Evolutionary conservation across 192 early-diverging fungal species (phyloP).

Genomic region (Gaertneriomyces sp.): DNA sequence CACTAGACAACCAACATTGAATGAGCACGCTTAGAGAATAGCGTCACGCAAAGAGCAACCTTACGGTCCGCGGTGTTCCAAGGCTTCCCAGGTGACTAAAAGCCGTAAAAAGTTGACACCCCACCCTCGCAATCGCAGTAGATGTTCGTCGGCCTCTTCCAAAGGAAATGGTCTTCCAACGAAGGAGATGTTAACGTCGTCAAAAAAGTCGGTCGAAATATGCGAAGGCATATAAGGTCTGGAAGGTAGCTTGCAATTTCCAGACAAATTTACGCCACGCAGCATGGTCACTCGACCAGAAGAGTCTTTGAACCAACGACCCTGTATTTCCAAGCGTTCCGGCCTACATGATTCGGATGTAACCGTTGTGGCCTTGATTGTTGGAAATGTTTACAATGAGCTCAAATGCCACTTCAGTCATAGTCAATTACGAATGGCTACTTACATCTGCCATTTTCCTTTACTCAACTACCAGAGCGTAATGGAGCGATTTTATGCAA

Average conservation of each 20-base stretch:
- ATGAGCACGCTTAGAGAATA: background rate
- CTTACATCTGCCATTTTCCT: no score
- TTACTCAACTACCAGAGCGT: no score
- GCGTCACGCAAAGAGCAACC: background rate
- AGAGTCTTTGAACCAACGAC: slow-evolving; percentile 4
- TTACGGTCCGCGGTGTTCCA: slow-evolving; percentile 46
- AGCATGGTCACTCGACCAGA: slow-evolving; percentile 58
- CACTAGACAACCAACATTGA: slow-evolving; percentile 22
- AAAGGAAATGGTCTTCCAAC: slow-evolving; percentile 73
- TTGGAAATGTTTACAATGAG: no score
- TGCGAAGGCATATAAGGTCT: slow-evolving; percentile 38
- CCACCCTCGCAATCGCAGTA: slow-evolving; percentile 64
- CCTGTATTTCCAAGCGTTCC: background rate
- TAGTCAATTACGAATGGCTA: no score
- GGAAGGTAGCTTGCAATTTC: slow-evolving; percentile 63
- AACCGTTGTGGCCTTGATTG: no score
- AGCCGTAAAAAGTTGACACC: slow-evolving; percentile 74
- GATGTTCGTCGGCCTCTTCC: slow-evolving; percentile 69
- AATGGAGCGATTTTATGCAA: no score
- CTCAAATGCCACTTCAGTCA: no score
- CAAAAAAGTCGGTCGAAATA: slow-evolving; percentile 57
- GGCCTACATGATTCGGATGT: no score
- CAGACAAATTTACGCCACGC: slow-evolving; percentile 74
- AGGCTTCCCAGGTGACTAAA: slow-evolving; percentile 74
- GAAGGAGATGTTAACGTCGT: slow-evolving; percentile 68